A percentile compares a stretch with the other conserved stretches of the same genome.
Evolutionary conservation across 345 rosid species (phyloP).

Genomic region (Salix viminalis): DNA sequence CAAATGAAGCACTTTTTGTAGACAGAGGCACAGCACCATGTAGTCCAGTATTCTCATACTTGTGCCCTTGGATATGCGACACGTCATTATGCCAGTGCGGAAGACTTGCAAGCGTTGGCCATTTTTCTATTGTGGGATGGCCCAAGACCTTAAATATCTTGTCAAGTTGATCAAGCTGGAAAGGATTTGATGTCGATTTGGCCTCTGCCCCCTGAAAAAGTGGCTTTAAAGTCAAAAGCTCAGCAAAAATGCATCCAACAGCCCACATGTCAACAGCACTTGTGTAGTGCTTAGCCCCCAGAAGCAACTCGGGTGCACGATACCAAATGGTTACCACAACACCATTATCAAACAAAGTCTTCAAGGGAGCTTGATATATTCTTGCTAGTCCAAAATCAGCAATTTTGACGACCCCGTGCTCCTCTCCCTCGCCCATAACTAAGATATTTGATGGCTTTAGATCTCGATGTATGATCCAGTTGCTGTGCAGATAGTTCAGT

Average conservation of each 20-base stretch:
- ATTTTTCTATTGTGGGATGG: constrained; percentile 89
- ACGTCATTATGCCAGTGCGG: constrained; percentile 79
- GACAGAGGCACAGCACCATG: constrained; percentile 67
- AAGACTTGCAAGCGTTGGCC: constrained; percentile 81
- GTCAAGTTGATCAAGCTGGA: constrained; percentile 95
- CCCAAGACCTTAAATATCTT: constrained; percentile 97
- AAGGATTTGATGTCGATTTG: constrained; percentile 74
- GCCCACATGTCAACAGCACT: constrained; percentile 99
- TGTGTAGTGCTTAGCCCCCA: constrained; percentile 95
- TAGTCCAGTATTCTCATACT: constrained; percentile 65
- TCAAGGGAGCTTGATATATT: constrained; percentile 91
- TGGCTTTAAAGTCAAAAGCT: constrained; percentile 90
- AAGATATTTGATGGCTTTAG: constrained; percentile 96
- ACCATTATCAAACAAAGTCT: constrained; percentile 77
- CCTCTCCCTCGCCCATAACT: constrained; percentile 99
- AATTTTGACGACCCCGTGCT: constrained; percentile 89
- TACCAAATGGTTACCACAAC: constrained; percentile 99
- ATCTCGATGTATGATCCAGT: constrained; percentile 98
- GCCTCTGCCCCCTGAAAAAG: constrained; percentile 96
- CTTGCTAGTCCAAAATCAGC: constrained; percentile 98
- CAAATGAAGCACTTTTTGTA: constrained; percentile 60
- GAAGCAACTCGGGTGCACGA: constrained; percentile 97
- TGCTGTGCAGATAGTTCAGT: constrained; percentile 90
- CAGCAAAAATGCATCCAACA: constrained; percentile 97
- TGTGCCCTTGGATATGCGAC: constrained; percentile 81